These are phyloP conservation scores for Candida anutae DNA, from an alignment of 1,139 yeast genomes.

Conservation along the genomic window DNA sequence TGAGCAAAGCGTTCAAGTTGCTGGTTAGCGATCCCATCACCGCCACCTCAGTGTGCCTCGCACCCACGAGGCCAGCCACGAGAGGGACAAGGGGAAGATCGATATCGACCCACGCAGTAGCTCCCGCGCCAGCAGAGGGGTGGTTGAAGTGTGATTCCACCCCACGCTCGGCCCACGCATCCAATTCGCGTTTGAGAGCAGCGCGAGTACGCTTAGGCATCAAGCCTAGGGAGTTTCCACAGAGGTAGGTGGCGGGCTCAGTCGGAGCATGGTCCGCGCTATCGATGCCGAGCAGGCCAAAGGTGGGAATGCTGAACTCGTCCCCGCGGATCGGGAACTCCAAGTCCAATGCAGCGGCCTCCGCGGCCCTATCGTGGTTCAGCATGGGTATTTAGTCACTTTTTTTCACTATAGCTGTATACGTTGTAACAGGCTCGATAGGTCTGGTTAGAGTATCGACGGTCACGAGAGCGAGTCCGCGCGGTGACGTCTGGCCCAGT, in stretches of 20 bases:
- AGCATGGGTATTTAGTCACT: no score
- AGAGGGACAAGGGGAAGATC: constrained; percentile 69
- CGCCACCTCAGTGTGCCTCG: constrained; percentile 65
- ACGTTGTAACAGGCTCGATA: no score
- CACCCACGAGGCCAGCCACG: constrained; percentile 73
- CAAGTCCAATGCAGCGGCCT: constrained; percentile 23
- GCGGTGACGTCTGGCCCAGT: no score
- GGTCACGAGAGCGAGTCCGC: no score
- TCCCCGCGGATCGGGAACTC: constrained; percentile 29
- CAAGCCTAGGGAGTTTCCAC: constrained; percentile 88
- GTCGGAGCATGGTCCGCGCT: constrained; percentile 11
- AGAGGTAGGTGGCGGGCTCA: constrained; percentile 42
- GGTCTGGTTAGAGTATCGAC: no score
- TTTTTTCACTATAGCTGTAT: no score
- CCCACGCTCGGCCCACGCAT: constrained; percentile 74
- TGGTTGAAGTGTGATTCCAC: constrained; percentile 83
- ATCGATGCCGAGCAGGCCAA: constrained; percentile 41
- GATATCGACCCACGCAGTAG: constrained; percentile 71
- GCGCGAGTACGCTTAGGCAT: constrained; percentile 63
- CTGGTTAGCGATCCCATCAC: constrained; percentile 81
- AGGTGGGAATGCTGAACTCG: constrained; percentile 54
- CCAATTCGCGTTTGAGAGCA: constrained; percentile 59
- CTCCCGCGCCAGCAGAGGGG: constrained; percentile 32
- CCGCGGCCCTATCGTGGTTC: constrained; percentile 6
- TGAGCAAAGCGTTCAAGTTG: constrained; percentile 67